Evolutionary conservation across 129 eudicot genomes (phyloP).

Genomic region (Lactuca saligna): DNA sequence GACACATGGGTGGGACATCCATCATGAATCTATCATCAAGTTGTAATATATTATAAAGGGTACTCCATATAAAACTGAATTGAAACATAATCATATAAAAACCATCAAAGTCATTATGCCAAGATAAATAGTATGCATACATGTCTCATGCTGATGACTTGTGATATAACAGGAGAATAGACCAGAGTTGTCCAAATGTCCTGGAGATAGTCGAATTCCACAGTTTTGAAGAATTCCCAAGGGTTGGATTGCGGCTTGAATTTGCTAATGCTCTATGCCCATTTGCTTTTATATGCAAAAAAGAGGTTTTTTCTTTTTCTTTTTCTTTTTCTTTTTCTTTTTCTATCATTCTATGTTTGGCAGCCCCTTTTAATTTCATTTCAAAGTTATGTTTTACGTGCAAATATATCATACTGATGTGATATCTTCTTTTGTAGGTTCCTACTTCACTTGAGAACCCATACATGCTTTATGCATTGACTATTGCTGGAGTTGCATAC

Average conservation of each 20-base stretch:
- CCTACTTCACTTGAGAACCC: slow-evolving; percentile 44
- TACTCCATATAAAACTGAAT: neutral
- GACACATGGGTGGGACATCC: neutral
- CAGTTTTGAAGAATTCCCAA: slow-evolving; percentile 51
- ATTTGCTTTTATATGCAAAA: slow-evolving; percentile 66
- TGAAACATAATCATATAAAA: neutral
- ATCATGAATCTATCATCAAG: neutral
- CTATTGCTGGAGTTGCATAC: slow-evolving; percentile 69
- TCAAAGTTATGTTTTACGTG: neutral
- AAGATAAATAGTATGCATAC: neutral
- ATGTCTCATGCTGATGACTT: slow-evolving; percentile 1
- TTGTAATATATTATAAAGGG: neutral
- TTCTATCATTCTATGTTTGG: slow-evolving; percentile 11
- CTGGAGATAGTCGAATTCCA: slow-evolving; percentile 67
- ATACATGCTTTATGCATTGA: slow-evolving; percentile 66
- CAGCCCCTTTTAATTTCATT: neutral
- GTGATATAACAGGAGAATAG: slow-evolving; percentile 63
- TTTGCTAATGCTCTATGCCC: slow-evolving; percentile 64
- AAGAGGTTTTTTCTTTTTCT: slow-evolving; percentile 43
- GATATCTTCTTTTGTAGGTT: slow-evolving; percentile 39
- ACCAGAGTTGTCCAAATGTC: slow-evolving; percentile 49
- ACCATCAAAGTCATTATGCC: neutral
- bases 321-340: neutral
- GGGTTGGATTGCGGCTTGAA: slow-evolving; percentile 64
- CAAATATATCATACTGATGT: slow-evolving; percentile 12